Base-by-base conservation (phyloP, 83 land plant genomes). In the Larix sibirica region DNA sequence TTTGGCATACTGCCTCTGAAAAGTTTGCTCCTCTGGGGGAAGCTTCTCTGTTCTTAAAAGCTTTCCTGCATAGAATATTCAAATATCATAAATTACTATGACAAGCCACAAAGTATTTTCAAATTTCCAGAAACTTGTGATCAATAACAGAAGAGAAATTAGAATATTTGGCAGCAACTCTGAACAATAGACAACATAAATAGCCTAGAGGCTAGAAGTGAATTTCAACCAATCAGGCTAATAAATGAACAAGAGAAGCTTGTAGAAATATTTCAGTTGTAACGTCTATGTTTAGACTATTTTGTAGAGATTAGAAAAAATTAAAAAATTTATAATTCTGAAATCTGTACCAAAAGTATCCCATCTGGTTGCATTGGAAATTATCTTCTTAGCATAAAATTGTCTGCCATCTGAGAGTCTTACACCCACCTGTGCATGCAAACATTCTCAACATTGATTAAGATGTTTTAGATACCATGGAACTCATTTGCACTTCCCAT, bases 321-420 rank as follows among this genome's bases (percentile, higher is more conserved):
- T 58, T 54, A 54, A 21, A 4, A 16, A 44, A 2, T 0, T 0
- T 12, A 13, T 31, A 77, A 56, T 77, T 28, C 40, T 58, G 38
- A 28, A 79, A 16, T 70, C 9, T 28, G 4, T 85, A 96, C 98
- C 99, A 90, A 97, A 97, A 2, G 99, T 97, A 82, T 97, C 99
- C 99, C 99, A 97, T 94, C 99, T 91, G 47, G 99, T 97, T 28
- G 99, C 99, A 93, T 97, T 97, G 80, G 99, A 97, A 61, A 97
- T 88, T 18, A 97, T 87, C 40, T 91, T 93, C 84, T 92, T 94
- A 50, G 97, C 92, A 86, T 85, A 90, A 31, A 94, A 89, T 62
- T 90, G 87, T 80, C 87, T 88, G 26, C 98, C 98, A 90, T 93
- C 90, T 20, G 98, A 91, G 16, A 97, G 92, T 82, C 83, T 91